Evolutionary conservation across 345 rosid species (phyloP).

Genomic region (Populus deltoides): DNA sequence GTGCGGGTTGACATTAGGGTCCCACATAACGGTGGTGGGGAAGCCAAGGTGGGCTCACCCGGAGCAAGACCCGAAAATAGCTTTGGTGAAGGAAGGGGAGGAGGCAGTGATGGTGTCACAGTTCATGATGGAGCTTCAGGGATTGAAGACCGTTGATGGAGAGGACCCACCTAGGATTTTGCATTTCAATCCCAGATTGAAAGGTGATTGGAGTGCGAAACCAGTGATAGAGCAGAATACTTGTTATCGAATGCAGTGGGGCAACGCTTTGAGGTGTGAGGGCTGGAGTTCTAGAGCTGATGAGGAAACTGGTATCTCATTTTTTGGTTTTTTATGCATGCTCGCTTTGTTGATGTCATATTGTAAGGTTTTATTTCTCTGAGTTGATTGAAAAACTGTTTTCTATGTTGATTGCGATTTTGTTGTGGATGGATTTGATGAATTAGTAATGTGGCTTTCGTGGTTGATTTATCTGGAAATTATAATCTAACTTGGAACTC

Average conservation of each 20-base stretch:
- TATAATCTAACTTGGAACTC: not conserved
- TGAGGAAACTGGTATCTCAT: constrained; percentile 68
- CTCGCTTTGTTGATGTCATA: no score
- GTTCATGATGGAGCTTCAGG: constrained; percentile 86
- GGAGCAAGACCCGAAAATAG: constrained; percentile 58
- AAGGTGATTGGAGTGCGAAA: constrained; percentile 82
- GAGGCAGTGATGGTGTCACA: constrained; percentile 64
- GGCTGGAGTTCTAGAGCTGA: constrained; percentile 80
- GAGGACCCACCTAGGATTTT: constrained; percentile 92
- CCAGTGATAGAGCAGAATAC: constrained; percentile 94
- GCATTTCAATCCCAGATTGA: constrained; percentile 86
- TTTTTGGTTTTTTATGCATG: not conserved
- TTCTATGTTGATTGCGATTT: not conserved
- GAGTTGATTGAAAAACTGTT: no score
- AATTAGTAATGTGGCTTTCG: not conserved
- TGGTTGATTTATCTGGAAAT: not conserved
- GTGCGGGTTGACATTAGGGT: constrained; percentile 81
- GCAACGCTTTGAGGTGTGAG: constrained; percentile 71
- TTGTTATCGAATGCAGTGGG: constrained; percentile 96
- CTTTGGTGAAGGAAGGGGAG: constrained; percentile 45
- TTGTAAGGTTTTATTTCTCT: not conserved
- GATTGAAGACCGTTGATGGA: constrained; percentile 80
- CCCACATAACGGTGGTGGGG: constrained; percentile 76
- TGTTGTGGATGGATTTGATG: not conserved
- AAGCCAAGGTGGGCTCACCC: constrained; percentile 64